Percentiles rank a stretch among this genome's conserved stretches.
phyloP scores from a whole-genome alignment of 805 yeast species.

The Metschnikowia proteae region DNA sequence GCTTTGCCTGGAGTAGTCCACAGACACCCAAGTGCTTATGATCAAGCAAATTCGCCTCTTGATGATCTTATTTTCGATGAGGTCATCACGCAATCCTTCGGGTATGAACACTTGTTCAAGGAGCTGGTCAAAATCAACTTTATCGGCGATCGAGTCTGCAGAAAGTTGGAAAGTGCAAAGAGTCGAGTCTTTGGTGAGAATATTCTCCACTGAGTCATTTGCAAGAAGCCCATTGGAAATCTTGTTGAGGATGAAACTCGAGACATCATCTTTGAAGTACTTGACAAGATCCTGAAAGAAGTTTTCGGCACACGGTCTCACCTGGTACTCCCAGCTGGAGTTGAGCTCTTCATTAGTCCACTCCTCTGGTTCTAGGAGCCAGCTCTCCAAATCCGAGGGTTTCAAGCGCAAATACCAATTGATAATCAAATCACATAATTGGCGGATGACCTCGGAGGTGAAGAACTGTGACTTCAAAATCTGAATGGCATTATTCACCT shows the following conservation, averaged over 20 bases:
- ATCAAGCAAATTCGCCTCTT: slow-evolving; percentile 75
- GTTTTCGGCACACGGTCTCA: slow-evolving; percentile 83
- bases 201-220: slow-evolving; percentile 39
- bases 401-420: slow-evolving; percentile 69
- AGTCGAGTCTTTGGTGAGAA: slow-evolving; percentile 72
- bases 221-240: slow-evolving; percentile 43
- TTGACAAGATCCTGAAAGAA: slow-evolving; percentile 72
- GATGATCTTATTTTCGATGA: slow-evolving; percentile 52
- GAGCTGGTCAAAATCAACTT: slow-evolving; percentile 65
- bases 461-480: slow-evolving; percentile 54
- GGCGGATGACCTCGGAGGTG: slow-evolving; percentile 51
- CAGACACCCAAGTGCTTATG: slow-evolving; percentile 75
- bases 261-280: slow-evolving; percentile 53
- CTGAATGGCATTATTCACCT: slow-evolving; percentile 54
- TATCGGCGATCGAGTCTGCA: slow-evolving; percentile 58
- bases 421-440: slow-evolving; percentile 64
- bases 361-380: slow-evolving; percentile 88
- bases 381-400: slow-evolving; percentile 73
- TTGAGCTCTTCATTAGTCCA: slow-evolving; percentile 82
- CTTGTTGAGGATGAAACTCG: slow-evolving; percentile 55
- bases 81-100: slow-evolving; percentile 48
- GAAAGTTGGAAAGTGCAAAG: slow-evolving; percentile 81
- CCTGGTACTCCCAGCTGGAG: slow-evolving; percentile 76
- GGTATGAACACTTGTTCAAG: slow-evolving; percentile 65
- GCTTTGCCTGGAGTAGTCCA: slow-evolving; percentile 58